A percentile compares a stretch with the other conserved stretches of the same genome.
Evolutionary conservation across 495 filamentous ascomycete genomes (phyloP).

Genomic region (Lophiotrema nucula): DNA sequence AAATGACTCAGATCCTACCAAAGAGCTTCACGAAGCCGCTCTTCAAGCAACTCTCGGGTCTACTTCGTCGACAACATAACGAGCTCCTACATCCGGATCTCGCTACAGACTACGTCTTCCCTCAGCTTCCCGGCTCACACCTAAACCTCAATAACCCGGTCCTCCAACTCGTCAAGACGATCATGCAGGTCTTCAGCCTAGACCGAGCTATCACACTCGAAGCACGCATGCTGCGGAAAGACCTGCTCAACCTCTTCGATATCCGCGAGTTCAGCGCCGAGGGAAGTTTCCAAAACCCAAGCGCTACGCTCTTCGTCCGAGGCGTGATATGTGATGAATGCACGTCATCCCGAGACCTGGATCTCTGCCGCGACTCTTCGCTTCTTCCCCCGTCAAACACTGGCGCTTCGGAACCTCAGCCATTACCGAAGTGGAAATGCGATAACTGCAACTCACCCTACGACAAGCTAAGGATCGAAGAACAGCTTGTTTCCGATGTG

Average conservation of each 20-base stretch:
- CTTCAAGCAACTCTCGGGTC: slow-evolving; percentile 76
- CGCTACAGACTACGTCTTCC: slow-evolving; percentile 83
- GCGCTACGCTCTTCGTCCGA: slow-evolving; percentile 65
- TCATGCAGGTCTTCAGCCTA: slow-evolving; percentile 86
- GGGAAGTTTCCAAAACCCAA: slow-evolving; percentile 83
- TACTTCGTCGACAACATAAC: slow-evolving; percentile 79
- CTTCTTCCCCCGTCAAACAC: slow-evolving; percentile 48
- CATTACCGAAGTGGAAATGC: slow-evolving; percentile 66
- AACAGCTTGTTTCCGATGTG: slow-evolving; percentile 73
- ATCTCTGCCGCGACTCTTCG: slow-evolving; percentile 90
- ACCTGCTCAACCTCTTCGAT: slow-evolving; percentile 85
- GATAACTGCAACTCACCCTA: slow-evolving; percentile 72
- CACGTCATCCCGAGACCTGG: slow-evolving; percentile 81
- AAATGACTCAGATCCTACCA: slow-evolving; percentile 64
- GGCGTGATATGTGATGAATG: slow-evolving; percentile 84
- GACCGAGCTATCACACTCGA: slow-evolving; percentile 87
- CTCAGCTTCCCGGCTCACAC: slow-evolving; percentile 76
- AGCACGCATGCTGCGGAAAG: slow-evolving; percentile 79
- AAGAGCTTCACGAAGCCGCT: slow-evolving; percentile 82
- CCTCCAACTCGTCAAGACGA: slow-evolving; percentile 82
- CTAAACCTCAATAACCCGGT: slow-evolving; percentile 69
- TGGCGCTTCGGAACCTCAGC: slow-evolving; percentile 44
- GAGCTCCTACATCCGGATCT: slow-evolving; percentile 90
- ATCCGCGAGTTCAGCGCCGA: slow-evolving; percentile 90
- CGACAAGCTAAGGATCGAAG: slow-evolving; percentile 75